Evolutionary conservation across 2,329 filamentous ascomycete species (phyloP), one percentile per base, ranked within the genome.

Genomic region (Pleurostoma richardsiae): DNA sequence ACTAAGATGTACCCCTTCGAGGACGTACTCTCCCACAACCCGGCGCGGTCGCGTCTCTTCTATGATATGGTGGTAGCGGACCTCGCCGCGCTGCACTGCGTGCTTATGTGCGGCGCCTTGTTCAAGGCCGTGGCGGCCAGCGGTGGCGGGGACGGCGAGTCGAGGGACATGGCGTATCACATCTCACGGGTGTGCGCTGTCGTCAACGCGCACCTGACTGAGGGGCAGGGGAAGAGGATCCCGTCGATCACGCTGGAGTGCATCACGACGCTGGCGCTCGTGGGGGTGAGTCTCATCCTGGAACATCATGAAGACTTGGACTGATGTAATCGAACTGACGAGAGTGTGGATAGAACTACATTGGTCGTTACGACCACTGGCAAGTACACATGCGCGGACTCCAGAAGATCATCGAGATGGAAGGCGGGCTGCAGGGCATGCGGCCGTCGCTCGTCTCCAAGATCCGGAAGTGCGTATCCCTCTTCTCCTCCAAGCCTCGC

Each of bases 321-420:
- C 33, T 19, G 19, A 10, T 29, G 28, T 38, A 10, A 31, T 36
- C 11, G 19, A 26, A 7, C 11, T 40, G n/a, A 5, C 31, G n/a
- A 30, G 8, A 38, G 39, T 2, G 40, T 45, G 29, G 19, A 36
- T 27, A 63, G 60, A 56, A 56, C n/a, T 63, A 63, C 26, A 57
- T 61, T 6, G 63, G 64, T 11, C 59, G 64, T 19, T 57, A 65
- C 41, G 63, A 68, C 42, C 64, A 68, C 49, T 68, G 66, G 66
- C 55, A 64, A 43, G 49, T 67, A 10, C 65, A 68, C 33, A 68
- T 68, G 63, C 55, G 55, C 30, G 65, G 63, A 1, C 55, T 68
- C 1, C 48, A 54, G 36, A 57, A 97, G 29, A 55, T 67, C 26
- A 54, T 66, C 27, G 60, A 63, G 27, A 45, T 65, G 5, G 55